A percentile compares a stretch with the other conserved stretches of the same genome.
phyloP scores from a whole-genome alignment of 768 basidiomycete species.

The Psilocybe subaeruginosa region DNA sequence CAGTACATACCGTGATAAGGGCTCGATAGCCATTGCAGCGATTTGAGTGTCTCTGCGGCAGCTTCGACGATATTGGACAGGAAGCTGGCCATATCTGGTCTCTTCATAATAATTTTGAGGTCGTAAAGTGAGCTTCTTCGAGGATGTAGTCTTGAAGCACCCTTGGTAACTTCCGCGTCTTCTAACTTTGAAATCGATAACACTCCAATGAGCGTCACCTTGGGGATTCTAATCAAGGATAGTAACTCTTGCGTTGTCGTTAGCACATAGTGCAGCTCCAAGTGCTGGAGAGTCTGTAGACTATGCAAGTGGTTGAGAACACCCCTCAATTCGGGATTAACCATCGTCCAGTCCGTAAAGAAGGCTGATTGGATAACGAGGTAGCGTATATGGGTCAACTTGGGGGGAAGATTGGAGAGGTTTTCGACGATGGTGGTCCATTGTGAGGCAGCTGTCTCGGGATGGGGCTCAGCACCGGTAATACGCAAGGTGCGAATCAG shows the following conservation, averaged over 20 bases:
- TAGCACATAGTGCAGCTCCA: slow-evolving; percentile 10
- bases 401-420: neutral
- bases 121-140: neutral
- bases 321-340: slow-evolving; percentile 4
- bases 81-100: neutral
- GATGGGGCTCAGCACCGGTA: no score
- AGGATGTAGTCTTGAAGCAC: neutral
- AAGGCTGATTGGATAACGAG: neutral
- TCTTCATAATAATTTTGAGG: slow-evolving; percentile 10
- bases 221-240: slow-evolving; percentile 5
- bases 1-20: slow-evolving; percentile 12
- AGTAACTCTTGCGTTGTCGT: slow-evolving; percentile 8
- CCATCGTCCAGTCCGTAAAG: neutral
- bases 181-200: neutral
- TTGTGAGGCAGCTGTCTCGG: neutral
- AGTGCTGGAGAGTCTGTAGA: slow-evolving; percentile 5
- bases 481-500: neutral
- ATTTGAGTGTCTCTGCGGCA: slow-evolving; percentile 6
- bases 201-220: slow-evolving; percentile 15
- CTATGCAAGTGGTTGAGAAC: slow-evolving; percentile 3
- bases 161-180: neutral
- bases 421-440: neutral
- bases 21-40: slow-evolving; percentile 16
- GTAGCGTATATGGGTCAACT: neutral
- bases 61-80: slow-evolving; percentile 12